These are phyloP conservation scores for Bipolaris victoriae DNA, from an alignment of 2,329 filamentous ascomycete species.

Conservation along the genomic window DNA sequence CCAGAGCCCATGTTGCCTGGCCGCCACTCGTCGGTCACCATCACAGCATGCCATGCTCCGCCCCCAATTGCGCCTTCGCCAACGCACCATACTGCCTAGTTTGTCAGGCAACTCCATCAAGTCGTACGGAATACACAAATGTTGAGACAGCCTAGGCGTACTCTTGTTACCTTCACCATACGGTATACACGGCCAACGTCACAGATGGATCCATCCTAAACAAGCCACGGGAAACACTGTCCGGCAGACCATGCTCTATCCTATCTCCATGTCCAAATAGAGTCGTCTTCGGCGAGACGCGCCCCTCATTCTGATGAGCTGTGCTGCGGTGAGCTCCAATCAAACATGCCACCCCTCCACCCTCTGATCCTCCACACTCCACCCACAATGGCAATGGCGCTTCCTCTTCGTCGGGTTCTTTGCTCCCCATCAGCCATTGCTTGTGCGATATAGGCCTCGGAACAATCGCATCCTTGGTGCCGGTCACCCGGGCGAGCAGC, in stretches of 20 bases:
- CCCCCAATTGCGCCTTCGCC: slow-evolving; percentile 29
- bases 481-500: slow-evolving; percentile 28
- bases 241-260: slow-evolving; percentile 31
- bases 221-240: slow-evolving; percentile 8
- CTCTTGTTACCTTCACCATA: slow-evolving; percentile 17
- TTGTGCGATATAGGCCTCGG: slow-evolving; percentile 23
- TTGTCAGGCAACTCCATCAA: slow-evolving; percentile 13
- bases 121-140: slow-evolving; percentile 12
- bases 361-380: slow-evolving; percentile 23
- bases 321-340: slow-evolving; percentile 28
- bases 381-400: slow-evolving; percentile 10
- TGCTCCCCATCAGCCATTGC: slow-evolving; percentile 30
- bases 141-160: slow-evolving; percentile 30
- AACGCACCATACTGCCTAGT: slow-evolving; percentile 7
- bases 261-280: slow-evolving; percentile 28
- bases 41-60: slow-evolving; percentile 35
- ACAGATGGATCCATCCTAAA: slow-evolving; percentile 14
- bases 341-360: slow-evolving; percentile 22
- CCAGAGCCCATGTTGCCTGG: slow-evolving; percentile 26
- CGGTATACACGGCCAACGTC: not conserved
- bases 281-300: slow-evolving; percentile 26
- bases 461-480: slow-evolving; percentile 28
- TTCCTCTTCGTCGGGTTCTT: slow-evolving; percentile 25
- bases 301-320: slow-evolving; percentile 33
- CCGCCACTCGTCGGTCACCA: slow-evolving; percentile 28